Base-by-base conservation (phyloP, 495 filamentous ascomycete species). In the Cercophora scortea region DNA sequence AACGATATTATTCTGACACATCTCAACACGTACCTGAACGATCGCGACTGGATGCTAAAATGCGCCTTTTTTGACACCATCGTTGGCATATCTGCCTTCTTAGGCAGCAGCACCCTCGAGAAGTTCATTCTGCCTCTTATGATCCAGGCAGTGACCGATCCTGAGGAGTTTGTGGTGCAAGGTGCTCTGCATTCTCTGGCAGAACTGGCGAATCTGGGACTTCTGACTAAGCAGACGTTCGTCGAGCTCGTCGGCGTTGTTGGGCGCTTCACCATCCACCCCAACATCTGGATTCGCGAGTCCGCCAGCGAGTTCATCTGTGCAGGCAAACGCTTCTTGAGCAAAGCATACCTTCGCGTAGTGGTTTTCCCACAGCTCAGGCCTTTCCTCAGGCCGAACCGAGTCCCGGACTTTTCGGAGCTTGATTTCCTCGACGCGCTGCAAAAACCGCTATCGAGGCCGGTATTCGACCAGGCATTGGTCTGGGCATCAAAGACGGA, bases 31-130 rank as follows among this genome's bases (percentile, higher is more conserved):
- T 99, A 99, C 58, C 76, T 99, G 8, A 99, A 99, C 58, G 94
- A 96, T 60, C 80, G 83, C 49, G 91, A 97, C 62, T 99, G 94
- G 94, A 88, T 89, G 64, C 72, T 99, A 18, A 95, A 95, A 65
- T 95, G 89, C 61, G 90, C 94, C 16, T 97, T 97, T 63, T 95
- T 99, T 57, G 89, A 95, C 55, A 88, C 91, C 0, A 91, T 97
- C 16, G 87, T 96, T 16, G 91, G 91, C 9, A 93, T 99, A 50
- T 88, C 90, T 12, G 82, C 88, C 0, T 96, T 95, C 55, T 76
- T 97, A 39, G 94, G 94, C 6, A 87, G 85, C 45, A 85, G 80
- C 12, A 91, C 85, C 51, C 68, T 97, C 48, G 94, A 99, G 67
- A 92, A 95, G 53, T 99, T 95, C 61, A 95, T 97, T 45, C 76